Conservation (phyloP, 192 early-diverging fungal species). For the Coemansia sp. region DNA sequence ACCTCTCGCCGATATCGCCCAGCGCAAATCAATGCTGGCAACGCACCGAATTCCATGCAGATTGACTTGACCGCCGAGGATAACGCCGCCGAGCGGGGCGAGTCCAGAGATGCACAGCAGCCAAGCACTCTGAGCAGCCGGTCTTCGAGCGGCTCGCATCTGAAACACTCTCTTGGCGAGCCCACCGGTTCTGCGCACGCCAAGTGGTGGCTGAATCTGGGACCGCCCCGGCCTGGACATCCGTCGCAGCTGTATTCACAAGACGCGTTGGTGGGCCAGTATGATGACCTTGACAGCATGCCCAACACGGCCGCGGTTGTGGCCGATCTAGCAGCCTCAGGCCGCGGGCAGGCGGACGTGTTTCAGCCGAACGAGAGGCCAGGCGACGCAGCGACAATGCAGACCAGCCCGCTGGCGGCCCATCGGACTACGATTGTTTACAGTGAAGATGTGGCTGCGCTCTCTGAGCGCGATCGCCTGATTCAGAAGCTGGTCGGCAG, state of each 20-base stretch:
- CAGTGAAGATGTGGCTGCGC: constrained; percentile 33
- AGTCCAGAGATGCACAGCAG: background rate
- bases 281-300: constrained; percentile 24
- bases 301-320: constrained; percentile 13
- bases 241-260: constrained; percentile 27
- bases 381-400: background rate
- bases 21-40: background rate
- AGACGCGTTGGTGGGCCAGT: constrained; percentile 5
- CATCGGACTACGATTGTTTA: constrained; percentile 37
- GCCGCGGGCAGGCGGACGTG: background rate
- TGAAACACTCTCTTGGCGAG: background rate
- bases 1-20: constrained; percentile 32
- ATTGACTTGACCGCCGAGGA: background rate
- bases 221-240: constrained; percentile 2
- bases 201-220: constrained; percentile 37
- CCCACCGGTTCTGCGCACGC: background rate
- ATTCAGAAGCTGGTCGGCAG: constrained; percentile 23
- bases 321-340: background rate
- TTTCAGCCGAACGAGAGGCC: background rate
- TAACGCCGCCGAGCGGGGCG: background rate
- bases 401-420: constrained; percentile 6
- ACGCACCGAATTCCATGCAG: background rate
- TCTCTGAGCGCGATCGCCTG: constrained; percentile 37
- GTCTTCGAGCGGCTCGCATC: background rate
- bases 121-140: background rate